Evolutionary conservation across 371 early-diverging fungal species (phyloP).

Genomic region (Mortierella sp.): DNA sequence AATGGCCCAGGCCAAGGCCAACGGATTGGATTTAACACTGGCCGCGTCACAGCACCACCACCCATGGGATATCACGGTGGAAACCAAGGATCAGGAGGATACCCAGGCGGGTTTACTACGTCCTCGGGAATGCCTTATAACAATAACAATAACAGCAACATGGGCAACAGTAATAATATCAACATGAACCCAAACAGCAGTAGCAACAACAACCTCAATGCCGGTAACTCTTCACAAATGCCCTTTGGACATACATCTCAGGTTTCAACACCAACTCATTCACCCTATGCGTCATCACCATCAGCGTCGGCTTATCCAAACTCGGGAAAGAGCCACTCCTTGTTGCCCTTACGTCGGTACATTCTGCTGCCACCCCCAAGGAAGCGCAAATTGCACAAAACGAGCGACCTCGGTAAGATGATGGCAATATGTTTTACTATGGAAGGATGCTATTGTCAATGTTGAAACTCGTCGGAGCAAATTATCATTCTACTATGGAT

Average conservation of each 20-base stretch:
- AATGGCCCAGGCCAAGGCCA: conserved; percentile 21
- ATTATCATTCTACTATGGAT: too few species aligned
- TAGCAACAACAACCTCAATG: conserved; percentile 17
- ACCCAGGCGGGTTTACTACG: conserved; percentile 16
- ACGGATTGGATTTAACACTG: conserved; percentile 16
- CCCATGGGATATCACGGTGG: conserved; percentile 24
- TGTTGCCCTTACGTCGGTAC: conserved; percentile 62
- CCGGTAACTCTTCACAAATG: conserved; percentile 20
- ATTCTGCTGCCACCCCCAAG: conserved; percentile 65
- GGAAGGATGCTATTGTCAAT: too few species aligned
- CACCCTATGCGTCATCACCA: conserved; percentile 46
- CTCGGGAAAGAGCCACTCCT: conserved; percentile 25
- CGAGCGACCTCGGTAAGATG: conserved; percentile 60
- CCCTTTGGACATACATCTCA: conserved; percentile 49
- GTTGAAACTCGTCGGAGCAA: too few species aligned
- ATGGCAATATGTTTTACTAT: background rate
- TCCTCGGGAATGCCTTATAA: conserved; percentile 34
- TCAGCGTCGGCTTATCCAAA: conserved; percentile 38
- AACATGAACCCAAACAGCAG: conserved; percentile 17
- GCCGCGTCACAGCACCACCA: conserved; percentile 24
- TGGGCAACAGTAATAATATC: conserved; percentile 22
- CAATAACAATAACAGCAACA: background rate
- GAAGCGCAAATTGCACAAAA: conserved; percentile 62
- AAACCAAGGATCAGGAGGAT: conserved; percentile 28
- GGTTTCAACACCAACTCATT: conserved; percentile 46